Conservation (phyloP, 2,329 filamentous ascomycete genomes). For the Fusarium chaquense region DNA sequence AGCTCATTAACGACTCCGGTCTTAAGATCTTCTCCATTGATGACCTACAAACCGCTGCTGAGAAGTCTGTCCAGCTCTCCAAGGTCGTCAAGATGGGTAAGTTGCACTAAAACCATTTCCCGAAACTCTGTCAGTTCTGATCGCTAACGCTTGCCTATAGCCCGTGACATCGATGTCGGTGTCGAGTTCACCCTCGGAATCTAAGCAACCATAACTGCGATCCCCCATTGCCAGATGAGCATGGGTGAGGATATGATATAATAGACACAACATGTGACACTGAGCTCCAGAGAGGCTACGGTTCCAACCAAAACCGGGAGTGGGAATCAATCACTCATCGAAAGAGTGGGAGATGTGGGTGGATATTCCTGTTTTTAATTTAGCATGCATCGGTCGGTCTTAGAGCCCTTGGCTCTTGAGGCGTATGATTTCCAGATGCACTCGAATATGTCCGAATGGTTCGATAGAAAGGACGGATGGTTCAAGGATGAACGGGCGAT, state of each 20-base stretch:
- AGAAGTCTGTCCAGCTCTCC: conserved; percentile 98
- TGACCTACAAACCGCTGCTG: conserved; percentile 94
- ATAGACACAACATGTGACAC: conserved; percentile 42
- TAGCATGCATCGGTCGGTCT: conserved; percentile 47
- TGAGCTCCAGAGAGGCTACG: conserved; percentile 32
- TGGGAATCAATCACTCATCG: conserved; percentile 27
- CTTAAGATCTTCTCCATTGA: conserved; percentile 99
- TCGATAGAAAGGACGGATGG: conserved; percentile 43
- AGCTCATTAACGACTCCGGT: conserved; percentile 94
- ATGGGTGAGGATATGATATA: conserved; percentile 46
- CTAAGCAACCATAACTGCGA: conserved; percentile 62
- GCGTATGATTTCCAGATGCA: conserved; percentile 39
- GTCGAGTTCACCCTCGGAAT: conserved; percentile 96
- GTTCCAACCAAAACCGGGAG: conserved; percentile 33
- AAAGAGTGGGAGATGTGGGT: conserved; percentile 37
- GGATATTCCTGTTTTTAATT: conserved; percentile 48
- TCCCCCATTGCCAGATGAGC: conserved; percentile 24
- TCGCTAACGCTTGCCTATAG: conserved; percentile 57
- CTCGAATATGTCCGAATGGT: conserved; percentile 40
- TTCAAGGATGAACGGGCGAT: conserved; percentile 43
- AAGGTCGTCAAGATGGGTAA: conserved; percentile 98
- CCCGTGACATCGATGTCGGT: conserved; percentile 95
- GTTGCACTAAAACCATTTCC: conserved; percentile 51
- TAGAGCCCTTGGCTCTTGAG: conserved; percentile 39
- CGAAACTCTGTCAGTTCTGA: background rate